Evolutionary conservation across 805 yeast genomes (phyloP), one percentile per base, ranked within the genome.

Genomic region (Zygosaccharomyces rouxii): DNA sequence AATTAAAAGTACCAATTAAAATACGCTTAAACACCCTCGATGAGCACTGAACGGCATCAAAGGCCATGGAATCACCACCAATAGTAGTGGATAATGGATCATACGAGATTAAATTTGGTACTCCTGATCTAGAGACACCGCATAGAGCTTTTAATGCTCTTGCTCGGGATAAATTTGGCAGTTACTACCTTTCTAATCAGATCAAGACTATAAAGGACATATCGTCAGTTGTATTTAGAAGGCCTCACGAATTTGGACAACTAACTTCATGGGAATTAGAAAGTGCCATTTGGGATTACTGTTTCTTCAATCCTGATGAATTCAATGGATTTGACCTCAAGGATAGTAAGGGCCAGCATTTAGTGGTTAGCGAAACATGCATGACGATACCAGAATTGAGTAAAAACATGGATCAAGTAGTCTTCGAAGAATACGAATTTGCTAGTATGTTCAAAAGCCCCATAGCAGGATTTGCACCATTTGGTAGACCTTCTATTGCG

Each of bases 341-440:
- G 38, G 73, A 73, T 14, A 72, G 75, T 1, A 52, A 60, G 40
- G 83, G 79, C 1, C 70, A 79, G 2, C 80, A 84, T 48, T 71
- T 94, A 37, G 73, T 89, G 0, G 73, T 87, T 42, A 82, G 90
- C 1, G 97, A 94, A 59, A 73, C 88, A 4, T 92, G 95, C 21
- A 81, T 84, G 61, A 85, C 89, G 44, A 69, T 92, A 28, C 94
- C 96, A 1, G 84, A 81, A 46, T 73, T 92, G 28, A 86, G 95
- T 31, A 81, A 81, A 56, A 86, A 86, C 64, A 84, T 88, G 13
- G 98, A 94, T 64, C 96, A 89, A 68, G 85, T 94, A 0, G 77
- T 94, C 0, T 92, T 95, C 69, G 99, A 94, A 66, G 98, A 94
- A 61, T 94, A 84, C 61, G 95, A 88, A 3, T 86, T 94, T 60